These are phyloP conservation scores for Nemania bipapillata DNA, from an alignment of 2,329 filamentous ascomycete species.

Conservation along the genomic window DNA sequence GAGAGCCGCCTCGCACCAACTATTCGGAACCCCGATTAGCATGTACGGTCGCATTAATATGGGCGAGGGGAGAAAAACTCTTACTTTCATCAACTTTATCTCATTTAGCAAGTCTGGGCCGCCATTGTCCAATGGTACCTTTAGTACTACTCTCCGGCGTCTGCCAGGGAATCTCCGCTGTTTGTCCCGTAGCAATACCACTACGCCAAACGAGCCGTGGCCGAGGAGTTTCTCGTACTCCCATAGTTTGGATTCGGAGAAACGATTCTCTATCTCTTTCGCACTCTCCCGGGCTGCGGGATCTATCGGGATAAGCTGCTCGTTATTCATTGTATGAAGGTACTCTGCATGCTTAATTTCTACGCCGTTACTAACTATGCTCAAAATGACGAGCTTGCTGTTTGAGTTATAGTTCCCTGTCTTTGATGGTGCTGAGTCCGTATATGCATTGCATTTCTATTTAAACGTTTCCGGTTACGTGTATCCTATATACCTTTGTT, in stretches of 20 bases:
- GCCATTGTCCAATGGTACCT: not conserved
- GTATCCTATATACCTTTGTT: not conserved
- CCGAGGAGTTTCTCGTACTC: not conserved
- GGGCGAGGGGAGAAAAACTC: too few species aligned
- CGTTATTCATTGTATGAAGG: too few species aligned
- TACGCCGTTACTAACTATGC: not conserved
- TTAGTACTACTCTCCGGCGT: not conserved
- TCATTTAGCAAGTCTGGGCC: not conserved
- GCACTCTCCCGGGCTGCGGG: too few species aligned
- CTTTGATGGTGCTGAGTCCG: not conserved
- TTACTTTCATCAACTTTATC: not conserved
- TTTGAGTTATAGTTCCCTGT: not conserved
- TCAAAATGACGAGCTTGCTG: not conserved
- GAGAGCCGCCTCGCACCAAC: not conserved
- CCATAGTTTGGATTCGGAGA: not conserved
- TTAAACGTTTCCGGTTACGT: not conserved
- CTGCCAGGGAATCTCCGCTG: not conserved
- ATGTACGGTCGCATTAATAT: not conserved
- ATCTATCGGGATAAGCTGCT: too few species aligned
- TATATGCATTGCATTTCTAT: not conserved
- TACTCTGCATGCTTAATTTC: not conserved
- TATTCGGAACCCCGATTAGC: not conserved
- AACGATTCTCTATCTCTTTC: not conserved
- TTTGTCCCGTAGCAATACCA: not conserved
- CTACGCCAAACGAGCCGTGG: not conserved